These are phyloP conservation scores for Trichoderma semiorbis DNA, from an alignment of 2,329 filamentous ascomycete genomes.

Conservation along the genomic window DNA sequence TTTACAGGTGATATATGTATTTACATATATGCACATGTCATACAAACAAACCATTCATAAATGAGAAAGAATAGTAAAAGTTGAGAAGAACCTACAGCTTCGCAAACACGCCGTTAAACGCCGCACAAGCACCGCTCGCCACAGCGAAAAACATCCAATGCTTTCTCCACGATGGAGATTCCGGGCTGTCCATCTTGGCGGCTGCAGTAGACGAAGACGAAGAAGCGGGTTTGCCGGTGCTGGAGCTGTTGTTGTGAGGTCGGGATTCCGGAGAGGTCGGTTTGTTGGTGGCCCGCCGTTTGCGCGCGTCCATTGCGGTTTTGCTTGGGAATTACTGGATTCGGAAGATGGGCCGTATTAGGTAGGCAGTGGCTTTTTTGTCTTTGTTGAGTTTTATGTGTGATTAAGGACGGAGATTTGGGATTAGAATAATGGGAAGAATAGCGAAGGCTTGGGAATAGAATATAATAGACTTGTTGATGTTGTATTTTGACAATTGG, in stretches of 20 bases:
- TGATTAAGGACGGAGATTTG: neutral
- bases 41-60: neutral
- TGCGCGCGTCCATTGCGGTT: conserved; percentile 11
- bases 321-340: neutral
- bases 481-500: neutral
- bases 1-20: neutral
- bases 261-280: conserved; percentile 11
- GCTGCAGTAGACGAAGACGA: neutral
- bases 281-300: conserved; percentile 6
- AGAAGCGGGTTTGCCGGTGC: neutral
- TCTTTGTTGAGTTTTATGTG: neutral
- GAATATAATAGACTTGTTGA: neutral
- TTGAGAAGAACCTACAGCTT: conserved; percentile 62
- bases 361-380: neutral
- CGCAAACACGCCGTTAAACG: conserved; percentile 79
- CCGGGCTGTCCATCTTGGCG: neutral
- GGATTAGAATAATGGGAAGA: neutral
- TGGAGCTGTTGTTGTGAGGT: neutral
- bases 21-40: neutral
- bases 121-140: conserved; percentile 72
- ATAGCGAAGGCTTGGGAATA: neutral
- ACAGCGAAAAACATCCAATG: conserved; percentile 66
- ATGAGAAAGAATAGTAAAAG: neutral
- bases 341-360: neutral
- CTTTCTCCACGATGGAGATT: neutral